phyloP scores from a whole-genome alignment of 768 basidiomycete genomes.

The Termitomyces sp. region DNA sequence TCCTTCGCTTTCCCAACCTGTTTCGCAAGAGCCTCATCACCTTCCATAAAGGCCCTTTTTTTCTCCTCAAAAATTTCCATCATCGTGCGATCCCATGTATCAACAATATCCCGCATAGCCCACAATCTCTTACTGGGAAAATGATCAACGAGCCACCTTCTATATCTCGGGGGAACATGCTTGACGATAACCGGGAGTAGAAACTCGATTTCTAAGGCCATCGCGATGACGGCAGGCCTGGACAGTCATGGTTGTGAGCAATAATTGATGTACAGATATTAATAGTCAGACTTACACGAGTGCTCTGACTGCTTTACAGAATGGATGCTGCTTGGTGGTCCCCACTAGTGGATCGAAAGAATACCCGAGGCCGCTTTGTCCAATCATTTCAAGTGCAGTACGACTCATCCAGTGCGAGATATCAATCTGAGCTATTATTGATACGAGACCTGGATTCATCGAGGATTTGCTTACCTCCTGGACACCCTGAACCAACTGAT shows the following conservation, averaged over 20 bases:
- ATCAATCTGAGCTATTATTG: conserved; percentile 8
- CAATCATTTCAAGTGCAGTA: conserved; percentile 12
- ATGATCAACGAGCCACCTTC: conserved; percentile 9
- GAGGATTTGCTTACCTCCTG: conserved; percentile 7
- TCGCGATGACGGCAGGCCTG: not conserved
- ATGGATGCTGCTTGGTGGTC: not conserved
- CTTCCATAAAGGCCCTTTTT: conserved; percentile 8
- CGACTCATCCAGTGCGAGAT: conserved; percentile 14
- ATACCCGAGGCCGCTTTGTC: conserved; percentile 13
- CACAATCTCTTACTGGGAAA: conserved; percentile 2
- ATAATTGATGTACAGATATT: not conserved
- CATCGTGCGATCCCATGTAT: conserved; percentile 7
- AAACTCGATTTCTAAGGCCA: not conserved
- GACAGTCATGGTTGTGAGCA: not conserved
- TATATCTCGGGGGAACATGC: conserved; percentile 8
- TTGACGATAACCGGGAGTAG: conserved; percentile 9
- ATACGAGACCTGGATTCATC: no score
- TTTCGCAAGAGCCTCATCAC: conserved; percentile 7
- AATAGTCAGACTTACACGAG: conserved; percentile 2
- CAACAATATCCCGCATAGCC: conserved; percentile 3
- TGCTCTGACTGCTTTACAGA: conserved; percentile 2
- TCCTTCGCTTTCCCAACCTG: conserved; percentile 4
- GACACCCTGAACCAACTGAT: not conserved
- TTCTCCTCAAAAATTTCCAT: conserved; percentile 8
- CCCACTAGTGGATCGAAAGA: conserved; percentile 14